Conservation (phyloP, 345 rosid species). For the Nasturtium officinale region DNA sequence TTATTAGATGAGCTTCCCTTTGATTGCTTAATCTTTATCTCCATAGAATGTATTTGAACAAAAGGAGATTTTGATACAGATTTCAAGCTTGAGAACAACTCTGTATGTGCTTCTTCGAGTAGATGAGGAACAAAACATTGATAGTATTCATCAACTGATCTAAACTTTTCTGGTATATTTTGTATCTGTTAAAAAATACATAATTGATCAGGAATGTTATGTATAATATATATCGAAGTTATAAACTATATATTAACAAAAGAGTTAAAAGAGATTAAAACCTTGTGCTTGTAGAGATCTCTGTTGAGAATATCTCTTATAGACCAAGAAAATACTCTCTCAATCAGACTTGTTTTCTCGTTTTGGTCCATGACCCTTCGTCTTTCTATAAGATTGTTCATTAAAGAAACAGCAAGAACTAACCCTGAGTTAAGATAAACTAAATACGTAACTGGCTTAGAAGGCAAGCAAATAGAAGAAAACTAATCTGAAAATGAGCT, state of each 20-base stretch:
- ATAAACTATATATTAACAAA: too few species aligned
- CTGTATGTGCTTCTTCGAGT: slow-evolving; percentile 46
- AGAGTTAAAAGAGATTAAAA: background rate
- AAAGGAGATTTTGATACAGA: slow-evolving; percentile 32
- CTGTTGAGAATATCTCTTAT: slow-evolving; percentile 42
- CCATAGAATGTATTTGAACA: slow-evolving; percentile 1
- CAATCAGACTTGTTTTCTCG: slow-evolving; percentile 9
- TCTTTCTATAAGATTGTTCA: background rate
- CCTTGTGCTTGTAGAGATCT: slow-evolving; percentile 42
- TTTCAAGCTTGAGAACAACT: slow-evolving; percentile 39
- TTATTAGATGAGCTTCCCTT: too few species aligned
- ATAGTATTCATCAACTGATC: slow-evolving; percentile 36
- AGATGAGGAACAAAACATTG: slow-evolving; percentile 41
- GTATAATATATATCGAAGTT: background rate
- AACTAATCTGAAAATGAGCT: too few species aligned
- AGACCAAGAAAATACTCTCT: slow-evolving; percentile 46
- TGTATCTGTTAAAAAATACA: slow-evolving; percentile 25
- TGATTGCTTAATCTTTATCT: background rate
- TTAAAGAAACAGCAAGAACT: background rate
- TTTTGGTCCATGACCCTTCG: background rate
- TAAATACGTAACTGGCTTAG: background rate
- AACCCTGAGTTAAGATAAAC: too few species aligned
- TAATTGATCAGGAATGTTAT: background rate
- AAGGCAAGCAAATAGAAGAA: background rate
- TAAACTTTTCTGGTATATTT: slow-evolving; percentile 43